phyloP scores from a whole-genome alignment of 2,329 filamentous ascomycete genomes.

The Stemphylium vesicarium region DNA sequence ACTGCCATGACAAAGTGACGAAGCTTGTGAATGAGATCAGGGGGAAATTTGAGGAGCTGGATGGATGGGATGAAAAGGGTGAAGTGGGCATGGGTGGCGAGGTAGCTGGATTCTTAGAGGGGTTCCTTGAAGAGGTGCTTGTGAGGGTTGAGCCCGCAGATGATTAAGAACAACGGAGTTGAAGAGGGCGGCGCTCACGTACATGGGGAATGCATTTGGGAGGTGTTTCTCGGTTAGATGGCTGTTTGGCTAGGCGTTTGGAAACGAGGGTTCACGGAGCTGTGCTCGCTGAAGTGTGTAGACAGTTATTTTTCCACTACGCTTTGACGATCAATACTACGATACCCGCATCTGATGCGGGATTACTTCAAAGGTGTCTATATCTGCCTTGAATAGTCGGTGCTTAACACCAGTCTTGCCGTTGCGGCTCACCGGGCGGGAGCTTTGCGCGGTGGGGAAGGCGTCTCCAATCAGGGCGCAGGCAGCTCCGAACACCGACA shows the following conservation, averaged over 20 bases:
- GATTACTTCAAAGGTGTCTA: too few species aligned
- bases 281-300: background rate
- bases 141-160: slow-evolving; percentile 89
- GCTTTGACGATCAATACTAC: background rate
- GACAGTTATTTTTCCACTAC: background rate
- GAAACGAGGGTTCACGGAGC: background rate
- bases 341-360: too few species aligned
- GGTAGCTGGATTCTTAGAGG: slow-evolving; percentile 87
- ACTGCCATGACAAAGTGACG: slow-evolving; percentile 82
- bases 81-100: slow-evolving; percentile 94
- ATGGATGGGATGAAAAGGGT: slow-evolving; percentile 82
- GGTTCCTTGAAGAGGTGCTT: slow-evolving; percentile 89
- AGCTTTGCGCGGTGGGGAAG: background rate
- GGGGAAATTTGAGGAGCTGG: slow-evolving; percentile 86
- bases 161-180: slow-evolving; percentile 53
- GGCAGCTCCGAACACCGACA: slow-evolving; percentile 16
- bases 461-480: slow-evolving; percentile 17
- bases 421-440: background rate
- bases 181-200: background rate
- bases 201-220: background rate
- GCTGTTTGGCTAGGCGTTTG: slow-evolving; percentile 11
- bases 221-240: background rate
- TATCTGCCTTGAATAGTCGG: background rate
- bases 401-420: background rate
- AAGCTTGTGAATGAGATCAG: slow-evolving; percentile 82